Percentiles rank a stretch among this genome's conserved stretches.
phyloP scores from a whole-genome alignment of 306 rosid genomes.

The Pterocarpus macrocarpus region DNA sequence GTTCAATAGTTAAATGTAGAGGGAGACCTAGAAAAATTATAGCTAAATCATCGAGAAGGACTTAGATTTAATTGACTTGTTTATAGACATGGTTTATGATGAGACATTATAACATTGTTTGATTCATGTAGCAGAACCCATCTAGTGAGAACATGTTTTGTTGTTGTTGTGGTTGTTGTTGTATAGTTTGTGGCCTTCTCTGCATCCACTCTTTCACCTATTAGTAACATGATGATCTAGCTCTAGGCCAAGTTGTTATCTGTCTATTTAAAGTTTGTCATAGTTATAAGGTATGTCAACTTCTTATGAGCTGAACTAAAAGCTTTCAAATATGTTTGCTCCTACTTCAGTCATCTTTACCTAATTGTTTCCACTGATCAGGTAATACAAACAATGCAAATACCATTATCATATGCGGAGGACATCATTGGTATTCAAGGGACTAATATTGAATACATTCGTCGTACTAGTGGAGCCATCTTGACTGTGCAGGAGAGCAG shows the following conservation, averaged over 20 bases:
- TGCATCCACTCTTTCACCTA: conserved; percentile 5
- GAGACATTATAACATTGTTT: neutral
- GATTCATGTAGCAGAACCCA: neutral
- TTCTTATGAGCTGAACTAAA: conserved; percentile 25
- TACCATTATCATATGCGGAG: conserved; percentile 91
- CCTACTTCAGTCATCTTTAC: neutral
- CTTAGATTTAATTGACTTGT: neutral
- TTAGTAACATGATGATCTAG: conserved; percentile 33
- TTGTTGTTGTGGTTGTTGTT: neutral
- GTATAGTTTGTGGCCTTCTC: conserved; percentile 11
- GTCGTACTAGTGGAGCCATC: conserved; percentile 90
- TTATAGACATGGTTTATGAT: neutral
- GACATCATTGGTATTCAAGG: conserved; percentile 96
- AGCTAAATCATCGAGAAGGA: neutral
- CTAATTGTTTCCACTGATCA: conserved; percentile 47
- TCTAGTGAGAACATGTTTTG: neutral
- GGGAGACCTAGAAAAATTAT: neutral
- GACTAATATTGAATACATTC: conserved; percentile 84
- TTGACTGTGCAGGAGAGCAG: conserved; percentile 92
- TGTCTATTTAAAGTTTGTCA: conserved; percentile 22
- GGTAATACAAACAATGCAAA: conserved; percentile 94
- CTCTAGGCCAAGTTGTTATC: conserved; percentile 19
- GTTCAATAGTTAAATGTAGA: neutral
- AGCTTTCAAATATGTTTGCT: conserved; percentile 25
- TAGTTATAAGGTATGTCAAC: conserved; percentile 21